Evolutionary conservation across 164 flowering plant species (phyloP), one percentile per base, ranked within the genome.

Genomic region (Buxus sempervirens): DNA sequence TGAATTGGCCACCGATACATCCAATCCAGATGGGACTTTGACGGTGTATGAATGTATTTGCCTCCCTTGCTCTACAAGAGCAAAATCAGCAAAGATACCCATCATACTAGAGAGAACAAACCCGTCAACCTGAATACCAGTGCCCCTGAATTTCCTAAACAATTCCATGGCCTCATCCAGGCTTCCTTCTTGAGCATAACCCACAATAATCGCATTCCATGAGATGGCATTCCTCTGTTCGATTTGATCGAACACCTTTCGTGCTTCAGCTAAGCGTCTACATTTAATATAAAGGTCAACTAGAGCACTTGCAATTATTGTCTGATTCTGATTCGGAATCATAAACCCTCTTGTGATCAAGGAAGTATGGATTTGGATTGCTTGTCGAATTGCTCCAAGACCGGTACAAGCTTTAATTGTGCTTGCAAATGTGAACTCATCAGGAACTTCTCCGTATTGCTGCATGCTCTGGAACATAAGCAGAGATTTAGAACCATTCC

Each of bases 201-300:
- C 96, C 38, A 82, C 77, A 58, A 88, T 82, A n/a, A 90, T 66
- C 9, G 85, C 70, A 58, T 86, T 85, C 96, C 97, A 89, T 0
- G 89, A 90, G 49, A 86, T 76, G 25, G 82, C 76, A 73, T 75
- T 86, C 72, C 85, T 87, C 62, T 78, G 62, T 64, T 66, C 74
- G 60, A 79, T 75, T 51, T 65, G 81, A 69, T 81, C 70, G 72
- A 90, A 90, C 19, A 88, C 81, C 64, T 64, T 72, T 27, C 66
- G 70, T 49, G 90, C 94, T 60, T 80, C 77, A 54, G 25, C 7
- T 59, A 88, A 25, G 42, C 60, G 28, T 53, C 80, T 73, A 65
- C 89, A 87, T 72, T 88, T 89, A 7, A 86, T 92, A 76, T 92
- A 92, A 66, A 87, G 36, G 82, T 92, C 97, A 56, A 87, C 72